Conservation (phyloP, 163 green algal genomes). For the Coccomyxa subellipsoidea region DNA sequence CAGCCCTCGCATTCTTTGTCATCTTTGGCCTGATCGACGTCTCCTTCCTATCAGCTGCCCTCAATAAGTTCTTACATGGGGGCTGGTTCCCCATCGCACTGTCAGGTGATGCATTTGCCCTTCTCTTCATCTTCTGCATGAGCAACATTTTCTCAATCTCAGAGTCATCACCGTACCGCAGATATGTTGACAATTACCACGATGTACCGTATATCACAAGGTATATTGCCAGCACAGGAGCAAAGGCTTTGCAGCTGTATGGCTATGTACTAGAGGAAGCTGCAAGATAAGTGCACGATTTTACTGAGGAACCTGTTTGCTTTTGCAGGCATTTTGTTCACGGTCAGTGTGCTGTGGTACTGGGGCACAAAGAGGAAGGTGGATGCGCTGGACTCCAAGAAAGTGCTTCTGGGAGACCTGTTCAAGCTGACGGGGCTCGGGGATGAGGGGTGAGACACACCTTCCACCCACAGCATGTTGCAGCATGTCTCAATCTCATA, state of each 20-base stretch:
- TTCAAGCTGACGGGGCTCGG: background rate
- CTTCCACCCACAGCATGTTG: background rate
- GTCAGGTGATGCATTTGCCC: background rate
- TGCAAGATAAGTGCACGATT: too few relatives aligned
- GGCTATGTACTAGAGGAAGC: too few relatives aligned
- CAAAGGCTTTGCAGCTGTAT: too few relatives aligned
- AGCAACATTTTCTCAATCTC: too few relatives aligned
- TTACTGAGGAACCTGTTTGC: too few relatives aligned
- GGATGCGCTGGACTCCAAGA: background rate
- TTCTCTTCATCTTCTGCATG: background rate
- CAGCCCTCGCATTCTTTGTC: constrained; percentile 41
- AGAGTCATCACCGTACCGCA: too few relatives aligned
- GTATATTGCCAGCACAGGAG: too few relatives aligned
- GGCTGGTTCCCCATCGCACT: constrained; percentile 35
- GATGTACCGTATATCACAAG: too few relatives aligned
- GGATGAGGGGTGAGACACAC: background rate
- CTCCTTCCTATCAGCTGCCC: constrained; percentile 33
- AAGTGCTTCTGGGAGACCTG: constrained; percentile 12
- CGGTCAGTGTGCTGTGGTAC: constrained; percentile 13
- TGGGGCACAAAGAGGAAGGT: constrained; percentile 19
- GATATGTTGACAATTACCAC: too few relatives aligned
- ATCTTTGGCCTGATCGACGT: constrained; percentile 33
- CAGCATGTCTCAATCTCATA: background rate
- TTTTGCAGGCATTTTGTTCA: constrained; percentile 10
- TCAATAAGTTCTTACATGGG: constrained; percentile 28